phyloP scores from a whole-genome alignment of 2,329 filamentous ascomycete genomes.

The Aspergillus tanneri region DNA sequence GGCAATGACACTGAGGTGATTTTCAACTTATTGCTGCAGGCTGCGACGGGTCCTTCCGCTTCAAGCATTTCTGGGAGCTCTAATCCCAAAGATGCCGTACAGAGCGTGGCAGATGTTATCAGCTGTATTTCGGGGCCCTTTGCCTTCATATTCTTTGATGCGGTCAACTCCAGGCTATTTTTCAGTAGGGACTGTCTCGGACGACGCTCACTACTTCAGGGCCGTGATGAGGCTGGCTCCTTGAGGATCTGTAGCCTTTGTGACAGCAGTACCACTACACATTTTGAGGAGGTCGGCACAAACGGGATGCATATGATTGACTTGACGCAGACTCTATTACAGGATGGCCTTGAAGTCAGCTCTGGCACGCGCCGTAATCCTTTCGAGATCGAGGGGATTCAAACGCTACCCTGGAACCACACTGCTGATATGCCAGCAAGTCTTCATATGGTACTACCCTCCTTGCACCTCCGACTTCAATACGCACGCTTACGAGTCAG shows the following conservation, averaged over 20 bases:
- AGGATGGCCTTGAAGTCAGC: conserved; percentile 1
- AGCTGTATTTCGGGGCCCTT: conserved; percentile 75
- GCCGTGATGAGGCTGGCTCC: conserved; percentile 48
- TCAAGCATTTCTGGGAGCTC: neutral
- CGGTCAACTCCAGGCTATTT: conserved; percentile 60
- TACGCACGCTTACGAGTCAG: conserved; percentile 8
- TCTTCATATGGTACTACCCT: conserved; percentile 27
- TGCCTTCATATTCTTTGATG: conserved; percentile 82
- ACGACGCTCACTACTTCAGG: conserved; percentile 71
- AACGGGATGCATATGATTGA: conserved; percentile 74
- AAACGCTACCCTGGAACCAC: conserved; percentile 31
- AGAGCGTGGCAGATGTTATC: conserved; percentile 48
- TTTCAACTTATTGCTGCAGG: conserved; percentile 58
- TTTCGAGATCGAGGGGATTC: conserved; percentile 22
- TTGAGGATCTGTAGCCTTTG: conserved; percentile 71
- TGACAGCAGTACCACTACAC: conserved; percentile 48
- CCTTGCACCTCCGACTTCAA: neutral
- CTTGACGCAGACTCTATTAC: conserved; percentile 39
- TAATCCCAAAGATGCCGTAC: conserved; percentile 21
- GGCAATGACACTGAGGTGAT: conserved; percentile 78
- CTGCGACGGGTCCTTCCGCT: conserved; percentile 31
- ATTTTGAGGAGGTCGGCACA: conserved; percentile 79
- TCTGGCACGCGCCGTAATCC: conserved; percentile 1
- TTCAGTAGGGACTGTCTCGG: conserved; percentile 87
- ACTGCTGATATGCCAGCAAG: conserved; percentile 11